A percentile compares a stretch with the other conserved stretches of the same genome.
phyloP scores from a whole-genome alignment of 352 stramenopile genomes.

The Phytophthora melonis region DNA sequence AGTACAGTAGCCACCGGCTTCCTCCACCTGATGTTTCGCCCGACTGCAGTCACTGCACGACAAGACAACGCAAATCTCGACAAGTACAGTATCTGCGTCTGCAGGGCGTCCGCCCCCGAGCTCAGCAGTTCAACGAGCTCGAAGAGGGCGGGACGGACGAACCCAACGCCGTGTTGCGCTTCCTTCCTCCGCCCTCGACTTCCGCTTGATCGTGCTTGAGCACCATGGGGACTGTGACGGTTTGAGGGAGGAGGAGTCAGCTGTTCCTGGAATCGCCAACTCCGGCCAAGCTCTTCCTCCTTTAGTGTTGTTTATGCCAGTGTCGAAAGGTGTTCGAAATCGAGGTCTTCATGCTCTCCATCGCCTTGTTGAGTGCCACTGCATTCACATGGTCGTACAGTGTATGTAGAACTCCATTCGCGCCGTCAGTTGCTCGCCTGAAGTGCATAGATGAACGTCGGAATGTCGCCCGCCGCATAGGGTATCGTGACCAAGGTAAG shows the following conservation, averaged over 20 bases:
- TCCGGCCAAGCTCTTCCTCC: not conserved
- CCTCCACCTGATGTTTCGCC: not conserved
- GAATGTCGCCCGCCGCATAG: slow-evolving; percentile 2
- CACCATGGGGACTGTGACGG: too few relatives aligned
- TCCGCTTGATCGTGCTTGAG: not conserved
- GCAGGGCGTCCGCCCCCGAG: too few relatives aligned
- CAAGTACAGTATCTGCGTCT: slow-evolving; percentile 11
- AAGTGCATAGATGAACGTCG: slow-evolving; percentile 19
- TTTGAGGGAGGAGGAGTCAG: too few relatives aligned
- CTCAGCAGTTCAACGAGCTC: too few relatives aligned
- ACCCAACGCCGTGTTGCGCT: not conserved
- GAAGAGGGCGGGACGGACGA: not conserved
- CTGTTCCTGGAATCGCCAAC: not conserved
- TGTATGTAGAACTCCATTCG: slow-evolving; percentile 10
- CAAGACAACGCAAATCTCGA: slow-evolving; percentile 23
- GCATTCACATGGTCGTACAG: not conserved
- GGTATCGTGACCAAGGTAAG: not conserved
- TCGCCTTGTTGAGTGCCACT: not conserved
- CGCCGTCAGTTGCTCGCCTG: slow-evolving; percentile 12
- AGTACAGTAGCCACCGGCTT: not conserved
- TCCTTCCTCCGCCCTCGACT: not conserved
- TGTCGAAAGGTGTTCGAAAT: not conserved
- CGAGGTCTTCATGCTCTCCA: not conserved
- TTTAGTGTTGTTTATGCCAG: not conserved
- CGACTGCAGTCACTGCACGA: slow-evolving; percentile 3